A percentile compares a stretch with the other conserved stretches of the same genome.
These are phyloP conservation scores for Coffea canephora DNA, from an alignment of 257 asterid species.

Conservation along the genomic window DNA sequence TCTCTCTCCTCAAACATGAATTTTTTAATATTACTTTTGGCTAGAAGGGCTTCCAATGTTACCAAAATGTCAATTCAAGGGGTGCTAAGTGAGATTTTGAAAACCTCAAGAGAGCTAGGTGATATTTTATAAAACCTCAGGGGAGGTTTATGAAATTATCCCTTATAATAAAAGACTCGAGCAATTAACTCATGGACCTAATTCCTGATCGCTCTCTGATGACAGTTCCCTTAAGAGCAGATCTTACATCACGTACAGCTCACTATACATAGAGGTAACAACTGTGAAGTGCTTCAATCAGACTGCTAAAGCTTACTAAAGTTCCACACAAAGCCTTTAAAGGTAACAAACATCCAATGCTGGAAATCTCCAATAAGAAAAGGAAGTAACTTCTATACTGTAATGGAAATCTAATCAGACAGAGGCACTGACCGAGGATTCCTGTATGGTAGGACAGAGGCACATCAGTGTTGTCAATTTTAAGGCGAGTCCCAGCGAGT, in stretches of 20 bases:
- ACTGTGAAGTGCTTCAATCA: too few relatives aligned
- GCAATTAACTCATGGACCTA: not conserved
- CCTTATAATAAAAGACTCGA: too few relatives aligned
- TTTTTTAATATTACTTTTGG: too few relatives aligned
- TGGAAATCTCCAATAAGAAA: not conserved
- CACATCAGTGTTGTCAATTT: constrained; percentile 34
- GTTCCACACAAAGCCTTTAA: not conserved
- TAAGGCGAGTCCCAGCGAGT: constrained; percentile 53
- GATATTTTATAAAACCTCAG: too few relatives aligned
- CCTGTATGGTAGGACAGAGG: constrained; percentile 48
- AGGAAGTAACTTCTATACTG: not conserved
- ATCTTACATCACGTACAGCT: not conserved
- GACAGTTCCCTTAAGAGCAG: not conserved
- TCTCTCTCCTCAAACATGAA: too few relatives aligned
- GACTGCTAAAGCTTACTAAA: not conserved
- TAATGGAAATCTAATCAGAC: too few relatives aligned
- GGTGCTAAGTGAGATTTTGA: too few relatives aligned
- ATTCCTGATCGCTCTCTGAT: too few relatives aligned
- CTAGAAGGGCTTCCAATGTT: too few relatives aligned
- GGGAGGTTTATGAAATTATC: not conserved
- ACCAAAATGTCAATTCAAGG: too few relatives aligned
- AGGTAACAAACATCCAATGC: not conserved
- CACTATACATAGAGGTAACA: not conserved
- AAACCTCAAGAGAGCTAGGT: too few relatives aligned
- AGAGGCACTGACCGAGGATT: constrained; percentile 34